phyloP scores from a whole-genome alignment of 1,284 basidiomycete species.

The Ceratobasidium sp. region DNA sequence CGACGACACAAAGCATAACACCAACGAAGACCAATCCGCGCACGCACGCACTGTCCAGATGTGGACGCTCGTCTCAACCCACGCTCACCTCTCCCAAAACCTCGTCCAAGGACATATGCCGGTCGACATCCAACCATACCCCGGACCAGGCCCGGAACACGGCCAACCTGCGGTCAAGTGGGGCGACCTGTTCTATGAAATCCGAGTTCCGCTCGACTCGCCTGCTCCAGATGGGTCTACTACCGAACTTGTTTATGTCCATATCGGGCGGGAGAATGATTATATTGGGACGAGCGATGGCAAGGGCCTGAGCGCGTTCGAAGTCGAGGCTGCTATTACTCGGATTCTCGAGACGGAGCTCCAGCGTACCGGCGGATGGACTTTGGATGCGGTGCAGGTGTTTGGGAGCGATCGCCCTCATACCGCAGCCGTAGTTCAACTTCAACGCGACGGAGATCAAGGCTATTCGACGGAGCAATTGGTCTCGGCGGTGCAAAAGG shows the following conservation, averaged over 20 bases:
- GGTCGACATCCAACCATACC: constrained; percentile 3
- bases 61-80: constrained; percentile 27
- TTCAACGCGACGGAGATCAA: background rate
- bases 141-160: background rate
- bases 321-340: background rate
- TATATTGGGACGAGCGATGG: background rate
- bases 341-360: background rate
- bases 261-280: constrained; percentile 2
- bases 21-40: background rate
- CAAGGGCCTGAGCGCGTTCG: background rate
- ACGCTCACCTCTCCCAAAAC: background rate
- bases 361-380: background rate
- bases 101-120: background rate
- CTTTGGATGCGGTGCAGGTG: background rate
- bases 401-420: background rate
- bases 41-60: constrained; percentile 1
- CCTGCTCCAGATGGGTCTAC: background rate
- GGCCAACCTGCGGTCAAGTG: too few relatives aligned
- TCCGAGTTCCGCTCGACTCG: too few relatives aligned
- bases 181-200: too few relatives aligned
- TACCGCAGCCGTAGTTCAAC: background rate
- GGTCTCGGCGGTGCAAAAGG: background rate
- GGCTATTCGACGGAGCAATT: background rate
- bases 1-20: too few relatives aligned
- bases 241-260: background rate